These are phyloP conservation scores for Cryptococcus wingfieldii DNA, from an alignment of 1,284 basidiomycete species.

Conservation along the genomic window DNA sequence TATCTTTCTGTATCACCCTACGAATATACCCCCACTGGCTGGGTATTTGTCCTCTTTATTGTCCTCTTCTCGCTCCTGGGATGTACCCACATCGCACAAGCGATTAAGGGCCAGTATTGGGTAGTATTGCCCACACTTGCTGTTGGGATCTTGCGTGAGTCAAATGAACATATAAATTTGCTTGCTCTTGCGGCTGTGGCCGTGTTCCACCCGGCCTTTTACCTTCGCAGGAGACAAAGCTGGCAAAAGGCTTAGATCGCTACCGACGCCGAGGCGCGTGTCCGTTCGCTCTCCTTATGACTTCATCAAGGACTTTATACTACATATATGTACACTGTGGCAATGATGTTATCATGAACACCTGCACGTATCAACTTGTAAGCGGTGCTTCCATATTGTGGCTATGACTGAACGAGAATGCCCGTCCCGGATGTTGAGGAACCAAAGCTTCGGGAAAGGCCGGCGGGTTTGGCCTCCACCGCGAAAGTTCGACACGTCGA, in stretches of 20 bases:
- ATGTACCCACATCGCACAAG: conserved; percentile 23
- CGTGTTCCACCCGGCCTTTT: conserved; percentile 55
- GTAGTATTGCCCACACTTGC: conserved; percentile 17
- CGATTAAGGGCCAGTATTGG: conserved; percentile 45
- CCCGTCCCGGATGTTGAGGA: too few relatives aligned
- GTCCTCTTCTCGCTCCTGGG: conserved; percentile 19
- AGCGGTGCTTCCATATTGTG: too few relatives aligned
- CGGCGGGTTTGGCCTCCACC: too few relatives aligned
- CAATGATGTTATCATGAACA: too few relatives aligned
- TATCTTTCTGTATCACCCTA: conserved; percentile 9
- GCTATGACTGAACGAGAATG: too few relatives aligned
- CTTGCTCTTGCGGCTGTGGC: conserved; percentile 57
- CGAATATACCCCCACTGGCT: conserved; percentile 13
- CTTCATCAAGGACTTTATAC: too few relatives aligned
- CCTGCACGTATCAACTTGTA: too few relatives aligned
- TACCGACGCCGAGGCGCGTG: too few relatives aligned
- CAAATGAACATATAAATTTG: background rate
- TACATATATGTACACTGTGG: too few relatives aligned
- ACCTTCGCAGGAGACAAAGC: conserved; percentile 32
- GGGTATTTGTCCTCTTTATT: conserved; percentile 15
- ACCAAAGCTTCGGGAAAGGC: too few relatives aligned
- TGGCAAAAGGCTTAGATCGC: background rate
- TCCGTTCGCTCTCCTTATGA: too few relatives aligned
- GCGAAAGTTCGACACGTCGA: too few relatives aligned
- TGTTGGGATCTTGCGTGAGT: conserved; percentile 6